Evolutionary conservation across 805 yeast genomes (phyloP).

Genomic region (Scheffersomyces spartinae): DNA sequence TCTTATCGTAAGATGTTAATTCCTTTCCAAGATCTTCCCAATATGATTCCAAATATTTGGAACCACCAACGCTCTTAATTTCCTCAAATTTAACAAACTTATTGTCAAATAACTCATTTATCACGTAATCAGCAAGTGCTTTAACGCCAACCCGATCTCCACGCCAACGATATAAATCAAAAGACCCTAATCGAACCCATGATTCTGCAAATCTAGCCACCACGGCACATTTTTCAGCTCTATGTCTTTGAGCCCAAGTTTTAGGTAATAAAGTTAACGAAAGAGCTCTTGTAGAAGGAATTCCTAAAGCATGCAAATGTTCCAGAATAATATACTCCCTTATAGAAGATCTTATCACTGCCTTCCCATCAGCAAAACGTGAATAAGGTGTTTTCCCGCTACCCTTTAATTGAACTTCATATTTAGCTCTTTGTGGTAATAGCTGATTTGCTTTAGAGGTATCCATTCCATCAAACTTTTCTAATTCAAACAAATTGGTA

Average conservation of each 20-base stretch:
- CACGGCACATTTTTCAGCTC: constrained; percentile 73
- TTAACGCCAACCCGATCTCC: constrained; percentile 56
- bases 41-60: too few relatives aligned
- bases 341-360: constrained; percentile 77
- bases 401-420: constrained; percentile 80
- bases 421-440: constrained; percentile 21
- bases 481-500: constrained; percentile 63
- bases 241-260: constrained; percentile 62
- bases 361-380: constrained; percentile 94
- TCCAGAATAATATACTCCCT: constrained; percentile 84
- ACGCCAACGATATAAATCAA: constrained; percentile 70
- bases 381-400: constrained; percentile 88
- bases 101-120: constrained; percentile 43
- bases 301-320: constrained; percentile 64
- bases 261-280: constrained; percentile 62
- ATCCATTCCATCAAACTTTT: too few relatives aligned
- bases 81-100: constrained; percentile 18
- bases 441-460: constrained; percentile 2
- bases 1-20: constrained; percentile 53
- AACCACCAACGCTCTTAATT: too few relatives aligned
- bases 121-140: constrained; percentile 58
- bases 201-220: constrained; percentile 73
- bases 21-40: too few relatives aligned
- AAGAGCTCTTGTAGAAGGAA: constrained; percentile 80
- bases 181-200: constrained; percentile 85